Base-by-base conservation (phyloP, 306 rosid species). In the Cucurbita ficifolia region DNA sequence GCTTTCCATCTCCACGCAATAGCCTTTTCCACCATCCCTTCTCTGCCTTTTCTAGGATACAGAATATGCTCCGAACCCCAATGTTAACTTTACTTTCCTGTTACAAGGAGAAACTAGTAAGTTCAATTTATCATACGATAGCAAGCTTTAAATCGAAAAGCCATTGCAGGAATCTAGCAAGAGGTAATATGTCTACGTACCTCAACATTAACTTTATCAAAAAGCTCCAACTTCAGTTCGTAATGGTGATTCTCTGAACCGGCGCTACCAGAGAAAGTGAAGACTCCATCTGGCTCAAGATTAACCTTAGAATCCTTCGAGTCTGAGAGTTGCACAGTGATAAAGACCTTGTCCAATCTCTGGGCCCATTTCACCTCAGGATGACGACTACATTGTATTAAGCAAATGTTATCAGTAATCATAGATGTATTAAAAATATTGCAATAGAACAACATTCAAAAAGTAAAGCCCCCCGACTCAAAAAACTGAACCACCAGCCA, bases 301-400 rank as follows among this genome's bases (percentile, higher is more conserved):
- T 91, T 88, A 70, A 95, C 96, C 86, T 89, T 87, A 0, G 96
- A 86, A 73, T 88, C 77, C 79, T 89, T 91, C 0, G 99, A 84
- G 81, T 95, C 99, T 3, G 99, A 84, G 69, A 95, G 84, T 62
- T 65, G 87, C 59, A 95, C 97, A 0, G 97, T 95, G 76, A 95
- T 48, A 77, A 79, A 95, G 70, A 95, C 96, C 88, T 88, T 89
- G 85, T 91, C 97, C 38, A 22, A 84, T 81, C 99, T 89, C 86
- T 95, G 91, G 78, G 99, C 96, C 99, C 99, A 95, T 88, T 91
- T 95, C 72, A 95, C 86, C 80, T 95, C 99, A 4, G 99, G 99
- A 88, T 86, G 96, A 84, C 92, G 99, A 83, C 97, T 95, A 78
- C 86, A 74, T 43, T 50, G 2, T 16, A 29, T 14, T 33, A 33